Base-by-base conservation (phyloP, 345 rosid species). In the Firmiana major region DNA sequence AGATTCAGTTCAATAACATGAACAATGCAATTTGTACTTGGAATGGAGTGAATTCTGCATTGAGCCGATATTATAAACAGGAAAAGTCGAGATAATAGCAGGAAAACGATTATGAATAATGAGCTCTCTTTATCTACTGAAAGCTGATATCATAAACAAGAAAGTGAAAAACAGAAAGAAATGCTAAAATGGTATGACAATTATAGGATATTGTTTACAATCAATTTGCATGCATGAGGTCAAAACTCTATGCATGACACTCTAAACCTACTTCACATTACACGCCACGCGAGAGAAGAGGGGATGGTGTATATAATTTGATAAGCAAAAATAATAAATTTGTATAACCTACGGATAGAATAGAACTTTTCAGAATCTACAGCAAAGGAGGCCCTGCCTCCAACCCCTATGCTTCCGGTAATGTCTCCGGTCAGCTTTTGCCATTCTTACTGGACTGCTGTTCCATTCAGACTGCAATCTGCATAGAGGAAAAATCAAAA, bases 401-500 rank as follows among this genome's bases (percentile, higher is more conserved):
- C 97, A 93, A 58, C 90, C 78, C 75, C 86, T 82, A 4, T 82
- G 92, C 81, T 89, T 92, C 73, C 83, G 84, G 34, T 70, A 46
- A 53, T 42, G 84, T 73, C 90, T 89, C 81, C 83, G 81, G 31
- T 90, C 93, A 8, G 92, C 93, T 86, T 90, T 91, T 0, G 86
- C 89, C 97, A 96, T 93, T 81, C 97, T 89, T 62, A 90, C 92
- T 0, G 98, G 99, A 82, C 99, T 96, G 83, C 92, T 86, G 62
- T 90, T 91, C 98, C 99, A 96, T 79, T 96, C 99, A 0, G 93
- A 76, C 75, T 96, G 94, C 76, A 96, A 86, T 85, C 99, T 96
- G 90, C 75, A 64, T 64, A 13, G 54, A 4, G 24, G 34, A 11
- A n/a, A 49, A 48, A 24, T 70, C 13, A 76, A 4, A 68, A 28